A percentile compares a stretch with the other conserved stretches of the same genome.
These are phyloP conservation scores for Colletotrichum australisinense DNA, from an alignment of 2,329 filamentous ascomycete genomes.

Conservation along the genomic window DNA sequence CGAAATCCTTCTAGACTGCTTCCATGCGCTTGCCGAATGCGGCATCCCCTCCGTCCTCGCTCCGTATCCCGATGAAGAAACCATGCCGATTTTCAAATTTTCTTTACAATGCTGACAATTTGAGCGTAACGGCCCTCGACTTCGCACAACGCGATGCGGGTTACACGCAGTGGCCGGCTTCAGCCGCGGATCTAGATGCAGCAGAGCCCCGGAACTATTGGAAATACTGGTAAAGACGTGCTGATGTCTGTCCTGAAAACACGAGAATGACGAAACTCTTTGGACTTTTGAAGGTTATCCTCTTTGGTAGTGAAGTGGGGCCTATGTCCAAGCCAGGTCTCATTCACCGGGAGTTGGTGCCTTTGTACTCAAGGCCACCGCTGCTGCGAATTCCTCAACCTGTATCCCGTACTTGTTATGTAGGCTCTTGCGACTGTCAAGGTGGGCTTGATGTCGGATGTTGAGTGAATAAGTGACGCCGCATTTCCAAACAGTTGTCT, in stretches of 20 bases:
- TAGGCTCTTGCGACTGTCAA: slow-evolving; percentile 3
- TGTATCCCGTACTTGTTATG: not conserved
- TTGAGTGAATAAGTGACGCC: slow-evolving; percentile 10
- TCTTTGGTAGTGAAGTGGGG: not conserved
- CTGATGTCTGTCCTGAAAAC: not conserved
- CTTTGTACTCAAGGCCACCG: too few species aligned
- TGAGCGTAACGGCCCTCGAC: not conserved
- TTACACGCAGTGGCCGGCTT: not conserved
- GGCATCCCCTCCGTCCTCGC: slow-evolving; percentile 4
- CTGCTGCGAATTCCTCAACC: not conserved
- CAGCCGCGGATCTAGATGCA: slow-evolving; percentile 1
- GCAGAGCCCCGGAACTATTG: not conserved
- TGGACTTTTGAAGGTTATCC: not conserved
- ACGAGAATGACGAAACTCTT: not conserved
- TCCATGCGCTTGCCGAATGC: slow-evolving; percentile 30
- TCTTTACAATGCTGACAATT: too few species aligned
- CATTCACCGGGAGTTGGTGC: too few species aligned
- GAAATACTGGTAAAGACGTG: not conserved
- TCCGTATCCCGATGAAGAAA: not conserved
- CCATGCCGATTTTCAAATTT: not conserved
- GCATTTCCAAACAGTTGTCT: not conserved
- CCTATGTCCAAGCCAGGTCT: too few species aligned
- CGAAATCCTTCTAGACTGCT: slow-evolving; percentile 20
- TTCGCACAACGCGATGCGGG: not conserved
- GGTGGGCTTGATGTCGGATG: slow-evolving; percentile 9